These are phyloP conservation scores for Blastobotrys serpentis DNA, from an alignment of 1,139 yeast species.

Conservation along the genomic window DNA sequence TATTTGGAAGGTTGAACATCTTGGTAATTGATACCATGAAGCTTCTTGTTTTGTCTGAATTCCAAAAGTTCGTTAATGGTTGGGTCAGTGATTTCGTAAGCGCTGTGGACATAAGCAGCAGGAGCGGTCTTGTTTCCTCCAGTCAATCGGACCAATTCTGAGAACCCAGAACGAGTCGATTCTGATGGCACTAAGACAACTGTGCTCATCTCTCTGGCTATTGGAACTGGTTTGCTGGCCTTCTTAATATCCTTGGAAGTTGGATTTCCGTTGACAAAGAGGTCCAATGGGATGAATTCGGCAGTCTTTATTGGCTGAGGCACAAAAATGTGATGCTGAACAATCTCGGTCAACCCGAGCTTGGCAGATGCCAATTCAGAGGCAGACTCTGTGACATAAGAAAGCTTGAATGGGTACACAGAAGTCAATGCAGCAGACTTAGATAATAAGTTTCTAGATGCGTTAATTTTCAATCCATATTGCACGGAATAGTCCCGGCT, in stretches of 20 bases:
- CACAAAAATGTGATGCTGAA: constrained; percentile 76
- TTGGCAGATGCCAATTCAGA: constrained; percentile 47
- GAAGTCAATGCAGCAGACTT: constrained; percentile 71
- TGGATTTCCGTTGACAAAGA: constrained; percentile 47
- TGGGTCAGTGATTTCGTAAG: constrained; percentile 39
- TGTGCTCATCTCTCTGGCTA: constrained; percentile 79
- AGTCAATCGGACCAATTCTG: constrained; percentile 71
- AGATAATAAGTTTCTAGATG: constrained; percentile 69
- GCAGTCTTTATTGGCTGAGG: constrained; percentile 72
- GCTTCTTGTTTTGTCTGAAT: constrained; percentile 26
- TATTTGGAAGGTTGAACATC: constrained; percentile 32
- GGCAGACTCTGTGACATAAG: constrained; percentile 32
- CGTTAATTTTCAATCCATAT: constrained; percentile 72
- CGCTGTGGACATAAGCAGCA: constrained; percentile 87
- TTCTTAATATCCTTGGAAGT: constrained; percentile 45
- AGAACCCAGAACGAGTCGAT: constrained; percentile 44
- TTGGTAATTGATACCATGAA: constrained; percentile 32
- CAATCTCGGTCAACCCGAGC: constrained; percentile 78
- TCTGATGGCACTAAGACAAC: constrained; percentile 54
- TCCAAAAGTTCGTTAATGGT: constrained; percentile 31
- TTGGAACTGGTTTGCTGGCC: constrained; percentile 48
- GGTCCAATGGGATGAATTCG: constrained; percentile 66
- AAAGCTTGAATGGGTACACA: constrained; percentile 86
- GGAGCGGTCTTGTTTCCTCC: constrained; percentile 69
- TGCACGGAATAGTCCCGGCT: constrained; percentile 81